Base-by-base conservation (phyloP, 257 asterid species). In the Salvia rosmarinus region DNA sequence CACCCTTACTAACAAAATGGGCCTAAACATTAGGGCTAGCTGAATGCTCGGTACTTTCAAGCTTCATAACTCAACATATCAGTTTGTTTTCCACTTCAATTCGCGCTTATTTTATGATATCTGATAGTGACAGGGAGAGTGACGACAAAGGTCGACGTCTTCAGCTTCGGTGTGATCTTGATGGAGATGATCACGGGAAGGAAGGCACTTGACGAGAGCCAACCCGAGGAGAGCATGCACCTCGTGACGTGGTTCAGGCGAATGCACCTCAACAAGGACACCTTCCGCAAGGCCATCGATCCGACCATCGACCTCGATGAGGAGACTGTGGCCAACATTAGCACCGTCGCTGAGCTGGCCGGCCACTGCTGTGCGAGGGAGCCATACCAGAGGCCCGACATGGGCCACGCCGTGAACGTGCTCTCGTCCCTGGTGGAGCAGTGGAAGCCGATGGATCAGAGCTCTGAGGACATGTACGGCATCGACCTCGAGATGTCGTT, bases 211-310 rank as follows among this genome's bases (percentile, higher is more conserved):
- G 98, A 94, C 55, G 97, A 90, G 79, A 86, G 88, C 82, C 97
- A 94, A 40, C 91, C 96, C 0, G 98, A 94, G 80, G 98, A 94
- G 79, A 89, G 96, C 78, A 81, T 91, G 92, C 98, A 90, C 83
- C 95, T 94, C 0, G 97, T 94, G 1, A 89, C 98, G 64, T 94
- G 98, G 98, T 94, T 94, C 89, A 62, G 89, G 51, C 82, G 96
- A 85, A 85, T 83, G 87, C 88, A 84, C 78, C 86, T 90, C 77
- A 90, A 90, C 74, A 89, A 89, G 79, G 98, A 90, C 32, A 74
- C 84, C 2, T 87, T 94, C 87, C 84, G 87, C 4, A 89, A 93
- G 83, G 92, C 97, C 56, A 88, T 94, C 0, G 98, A 94, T 82
- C 96, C 97, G 14, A 78, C 91, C 1, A 82, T 94, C n/a, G 88